Base-by-base conservation (phyloP, 257 asterid species). In the Jaltomata sinuosa region DNA sequence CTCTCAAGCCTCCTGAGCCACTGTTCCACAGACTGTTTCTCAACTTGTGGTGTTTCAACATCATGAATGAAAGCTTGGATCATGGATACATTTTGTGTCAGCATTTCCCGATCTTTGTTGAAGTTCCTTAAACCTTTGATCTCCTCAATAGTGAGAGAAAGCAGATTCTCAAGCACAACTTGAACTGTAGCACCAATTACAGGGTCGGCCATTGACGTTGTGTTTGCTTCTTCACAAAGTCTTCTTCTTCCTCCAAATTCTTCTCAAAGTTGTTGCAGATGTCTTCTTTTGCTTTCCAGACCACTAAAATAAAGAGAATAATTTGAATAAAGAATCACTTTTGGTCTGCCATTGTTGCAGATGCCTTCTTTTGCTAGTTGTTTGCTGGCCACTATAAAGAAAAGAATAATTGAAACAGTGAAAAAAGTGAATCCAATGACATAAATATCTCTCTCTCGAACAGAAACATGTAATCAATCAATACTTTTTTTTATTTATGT, bases 141-240 rank as follows among this genome's bases (percentile, higher is more conserved):
- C 9, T 72, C 80, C 80, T 72, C 55, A 6, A 40, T 40, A 3
- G 54, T n/a, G 80, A 40, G 11, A 71, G 36, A 72, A n/a, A 22
- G 36, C 3, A 42, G 14, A 14, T 72, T 72, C 2, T 72, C 22
- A 72, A 72, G 55, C 19, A 6, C 10, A 72, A 72, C n/a, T 6
- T 72, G 54, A 42, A 72, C 36, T 11, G 55, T 42, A 15, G 55
- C n/a, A 72, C 80, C 55, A 72, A 72, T 72, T 72, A 72, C 80
- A 42, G 8, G 55, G 1, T 72, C 36, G 0, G 36, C 6, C 55
- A 72, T 72, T 11, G n/a, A n/a, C n/a, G 55, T 40, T 71, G 52
- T 87, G 71, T 42, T 34, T 97, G 81, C 92, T 94, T 83, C 80
- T 85, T 80, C 11, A 19, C 25, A 54, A 54, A 54, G 25, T 54